A percentile compares a stretch with the other conserved stretches of the same genome.
These are phyloP conservation scores for Epichloe sylvatica DNA, from an alignment of 2,329 filamentous ascomycete genomes.

Conservation along the genomic window DNA sequence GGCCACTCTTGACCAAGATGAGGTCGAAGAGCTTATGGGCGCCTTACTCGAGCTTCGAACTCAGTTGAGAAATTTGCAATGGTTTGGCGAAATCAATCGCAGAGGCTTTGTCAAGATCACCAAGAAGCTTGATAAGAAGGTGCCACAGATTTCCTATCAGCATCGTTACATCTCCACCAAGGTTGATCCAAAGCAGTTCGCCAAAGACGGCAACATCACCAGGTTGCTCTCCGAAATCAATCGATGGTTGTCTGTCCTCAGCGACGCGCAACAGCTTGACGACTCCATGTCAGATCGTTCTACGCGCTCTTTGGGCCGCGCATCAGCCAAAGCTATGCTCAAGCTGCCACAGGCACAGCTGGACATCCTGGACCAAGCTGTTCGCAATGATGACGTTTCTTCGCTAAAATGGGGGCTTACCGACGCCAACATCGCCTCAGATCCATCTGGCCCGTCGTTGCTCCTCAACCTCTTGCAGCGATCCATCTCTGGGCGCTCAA, in stretches of 20 bases:
- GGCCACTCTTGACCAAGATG: slow-evolving; percentile 68
- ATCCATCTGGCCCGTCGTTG: slow-evolving; percentile 42
- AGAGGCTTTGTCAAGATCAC: slow-evolving; percentile 96
- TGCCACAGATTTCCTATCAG: slow-evolving; percentile 61
- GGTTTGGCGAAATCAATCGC: slow-evolving; percentile 95
- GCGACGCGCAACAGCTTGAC: slow-evolving; percentile 62
- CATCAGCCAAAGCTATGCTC: slow-evolving; percentile 60
- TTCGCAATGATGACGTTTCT: slow-evolving; percentile 51
- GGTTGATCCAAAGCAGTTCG: slow-evolving; percentile 78
- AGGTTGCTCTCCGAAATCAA: slow-evolving; percentile 54
- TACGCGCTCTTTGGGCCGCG: slow-evolving; percentile 60
- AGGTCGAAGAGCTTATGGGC: slow-evolving; percentile 80
- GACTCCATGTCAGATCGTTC: slow-evolving; percentile 65
- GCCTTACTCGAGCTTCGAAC: slow-evolving; percentile 78
- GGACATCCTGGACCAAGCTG: slow-evolving; percentile 58
- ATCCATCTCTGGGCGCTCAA: slow-evolving; percentile 56
- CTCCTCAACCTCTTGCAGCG: slow-evolving; percentile 69
- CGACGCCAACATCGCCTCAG: slow-evolving; percentile 35
- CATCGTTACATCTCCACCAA: slow-evolving; percentile 79
- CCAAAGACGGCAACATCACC: slow-evolving; percentile 48
- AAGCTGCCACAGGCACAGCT: slow-evolving; percentile 55
- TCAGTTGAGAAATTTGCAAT: slow-evolving; percentile 81
- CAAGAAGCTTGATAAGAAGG: slow-evolving; percentile 96
- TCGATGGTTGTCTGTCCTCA: slow-evolving; percentile 75
- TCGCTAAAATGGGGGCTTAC: slow-evolving; percentile 42